Conservation (phyloP, 2,329 filamentous ascomycete genomes). For the Talaromyces sp. region DNA sequence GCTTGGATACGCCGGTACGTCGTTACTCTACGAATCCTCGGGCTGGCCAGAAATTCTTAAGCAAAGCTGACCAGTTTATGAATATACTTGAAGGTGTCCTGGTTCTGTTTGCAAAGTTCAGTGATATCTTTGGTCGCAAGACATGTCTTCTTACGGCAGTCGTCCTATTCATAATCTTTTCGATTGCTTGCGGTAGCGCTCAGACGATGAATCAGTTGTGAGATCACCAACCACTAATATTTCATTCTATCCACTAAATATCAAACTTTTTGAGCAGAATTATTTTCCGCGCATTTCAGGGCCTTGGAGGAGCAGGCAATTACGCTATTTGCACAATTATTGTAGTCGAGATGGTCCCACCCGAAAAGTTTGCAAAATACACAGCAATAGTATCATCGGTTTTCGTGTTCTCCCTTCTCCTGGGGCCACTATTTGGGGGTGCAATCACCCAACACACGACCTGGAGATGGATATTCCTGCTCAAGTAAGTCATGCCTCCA, state of each 20-base stretch:
- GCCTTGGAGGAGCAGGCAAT: slow-evolving; percentile 23
- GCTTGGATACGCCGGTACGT: slow-evolving; percentile 5
- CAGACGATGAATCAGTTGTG: slow-evolving; percentile 32
- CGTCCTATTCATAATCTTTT: slow-evolving; percentile 39
- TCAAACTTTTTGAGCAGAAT: slow-evolving; percentile 4
- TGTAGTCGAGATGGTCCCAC: slow-evolving; percentile 11
- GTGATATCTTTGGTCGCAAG: slow-evolving; percentile 55
- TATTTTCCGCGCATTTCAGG: slow-evolving; percentile 23
- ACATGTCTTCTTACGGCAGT: slow-evolving; percentile 43
- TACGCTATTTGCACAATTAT: slow-evolving; percentile 14
- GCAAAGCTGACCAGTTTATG: neutral
- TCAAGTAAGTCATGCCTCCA: slow-evolving; percentile 12
- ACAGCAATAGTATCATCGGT: neutral
- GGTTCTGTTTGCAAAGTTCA: slow-evolving; percentile 55
- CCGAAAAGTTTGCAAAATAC: slow-evolving; percentile 8
- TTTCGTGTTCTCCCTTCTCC: neutral
- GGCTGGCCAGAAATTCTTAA: neutral
- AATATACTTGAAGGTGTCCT: slow-evolving; percentile 44
- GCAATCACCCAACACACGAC: slow-evolving; percentile 14
- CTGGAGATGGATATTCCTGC: slow-evolving; percentile 22
- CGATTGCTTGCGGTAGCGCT: slow-evolving; percentile 37
- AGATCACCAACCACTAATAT: neutral
- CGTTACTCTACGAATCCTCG: neutral
- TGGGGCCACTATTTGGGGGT: slow-evolving; percentile 20
- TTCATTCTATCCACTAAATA: neutral